Evolutionary conservation across 1,284 basidiomycete species (phyloP).

Genomic region (Polyporus tsugae): DNA sequence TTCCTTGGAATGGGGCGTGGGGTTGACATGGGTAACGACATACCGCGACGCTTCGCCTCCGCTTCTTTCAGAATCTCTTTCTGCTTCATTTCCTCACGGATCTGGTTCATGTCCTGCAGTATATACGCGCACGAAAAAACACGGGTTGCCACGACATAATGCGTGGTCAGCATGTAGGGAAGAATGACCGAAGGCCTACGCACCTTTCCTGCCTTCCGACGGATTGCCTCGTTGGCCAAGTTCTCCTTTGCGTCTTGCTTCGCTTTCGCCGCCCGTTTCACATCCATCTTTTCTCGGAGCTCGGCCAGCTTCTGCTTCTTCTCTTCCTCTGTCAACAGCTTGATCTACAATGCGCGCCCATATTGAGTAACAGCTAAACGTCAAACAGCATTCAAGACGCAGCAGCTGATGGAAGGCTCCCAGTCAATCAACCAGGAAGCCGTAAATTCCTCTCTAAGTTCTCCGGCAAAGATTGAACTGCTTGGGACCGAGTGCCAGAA

Average conservation of each 20-base stretch:
- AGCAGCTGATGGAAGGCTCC: not conserved
- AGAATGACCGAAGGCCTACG: conserved; percentile 24
- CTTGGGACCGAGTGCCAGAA: not conserved
- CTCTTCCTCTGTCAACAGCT: conserved; percentile 95
- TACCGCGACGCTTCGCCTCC: conserved; percentile 81
- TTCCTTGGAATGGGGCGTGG: not conserved
- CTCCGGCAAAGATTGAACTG: not conserved
- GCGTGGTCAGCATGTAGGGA: not conserved
- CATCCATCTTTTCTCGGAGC: conserved; percentile 78
- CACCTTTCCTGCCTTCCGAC: conserved; percentile 88
- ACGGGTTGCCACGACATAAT: not conserved
- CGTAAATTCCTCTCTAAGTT: not conserved
- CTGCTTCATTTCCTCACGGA: conserved; percentile 80
- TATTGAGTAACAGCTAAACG: not conserved
- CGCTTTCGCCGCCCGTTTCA: conserved; percentile 77
- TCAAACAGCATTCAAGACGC: not conserved
- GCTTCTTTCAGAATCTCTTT: conserved; percentile 87
- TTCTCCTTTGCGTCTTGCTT: conserved; percentile 76
- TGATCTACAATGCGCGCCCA: conserved; percentile 62
- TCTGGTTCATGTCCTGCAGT: conserved; percentile 69
- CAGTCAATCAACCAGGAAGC: not conserved
- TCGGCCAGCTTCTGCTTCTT: conserved; percentile 86
- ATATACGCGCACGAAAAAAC: not conserved
- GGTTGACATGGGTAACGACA: conserved; percentile 7
- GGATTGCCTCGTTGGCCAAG: conserved; percentile 81